Evolutionary conservation across 805 yeast genomes (phyloP).

Genomic region (Pichia occidentalis): DNA sequence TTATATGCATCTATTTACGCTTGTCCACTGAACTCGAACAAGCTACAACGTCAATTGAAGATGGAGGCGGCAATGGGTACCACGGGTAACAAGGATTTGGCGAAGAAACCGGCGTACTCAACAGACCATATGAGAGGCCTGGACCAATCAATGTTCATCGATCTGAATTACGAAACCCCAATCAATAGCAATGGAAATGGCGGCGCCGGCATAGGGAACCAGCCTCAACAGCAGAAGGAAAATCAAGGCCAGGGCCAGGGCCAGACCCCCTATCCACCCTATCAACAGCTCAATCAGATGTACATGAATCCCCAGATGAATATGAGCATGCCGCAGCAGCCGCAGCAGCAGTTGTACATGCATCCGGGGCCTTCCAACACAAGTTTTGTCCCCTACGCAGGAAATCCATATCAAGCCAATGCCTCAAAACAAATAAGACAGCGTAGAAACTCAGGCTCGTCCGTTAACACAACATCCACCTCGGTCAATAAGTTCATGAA

Average conservation of each 20-base stretch:
- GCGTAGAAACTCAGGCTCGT: constrained; percentile 12
- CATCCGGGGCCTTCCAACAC: too few relatives aligned
- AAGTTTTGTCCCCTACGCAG: too few relatives aligned
- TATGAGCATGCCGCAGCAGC: background rate
- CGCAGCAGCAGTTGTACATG: background rate
- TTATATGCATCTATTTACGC: background rate
- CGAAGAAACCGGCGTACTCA: background rate
- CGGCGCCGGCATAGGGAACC: constrained; percentile 18
- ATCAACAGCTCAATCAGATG: constrained; percentile 1
- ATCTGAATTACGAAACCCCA: constrained; percentile 38
- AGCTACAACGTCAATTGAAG: background rate
- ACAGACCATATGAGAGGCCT: constrained; percentile 21
- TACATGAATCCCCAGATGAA: constrained; percentile 6
- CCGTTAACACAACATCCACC: constrained; percentile 12
- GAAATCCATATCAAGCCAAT: background rate
- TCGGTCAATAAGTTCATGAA: constrained; percentile 38
- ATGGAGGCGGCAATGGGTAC: constrained; percentile 12
- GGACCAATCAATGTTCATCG: constrained; percentile 39
- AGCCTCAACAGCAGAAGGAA: constrained; percentile 11
- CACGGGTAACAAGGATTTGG: background rate
- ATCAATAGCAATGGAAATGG: constrained; percentile 17
- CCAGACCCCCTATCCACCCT: constrained; percentile 5
- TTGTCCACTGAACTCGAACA: background rate
- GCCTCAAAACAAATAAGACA: background rate
- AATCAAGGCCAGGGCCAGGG: background rate